Evolutionary conservation across 1,139 yeast species (phyloP).

Genomic region (Nakaseomyces bracarensis): DNA sequence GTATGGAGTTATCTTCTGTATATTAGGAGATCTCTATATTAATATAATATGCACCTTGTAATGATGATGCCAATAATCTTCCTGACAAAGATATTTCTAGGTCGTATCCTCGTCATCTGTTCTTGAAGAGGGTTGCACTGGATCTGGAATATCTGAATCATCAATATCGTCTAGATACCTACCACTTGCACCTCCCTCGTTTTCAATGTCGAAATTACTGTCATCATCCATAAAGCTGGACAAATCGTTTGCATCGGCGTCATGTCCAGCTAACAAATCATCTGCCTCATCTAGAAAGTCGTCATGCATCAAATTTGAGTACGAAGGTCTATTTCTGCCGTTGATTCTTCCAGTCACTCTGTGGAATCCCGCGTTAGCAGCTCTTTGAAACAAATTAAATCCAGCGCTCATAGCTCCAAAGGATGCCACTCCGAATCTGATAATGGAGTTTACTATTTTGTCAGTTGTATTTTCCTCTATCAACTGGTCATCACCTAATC

Average conservation of each 20-base stretch:
- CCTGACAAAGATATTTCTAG: not conserved
- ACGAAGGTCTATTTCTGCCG: slow-evolving; percentile 24
- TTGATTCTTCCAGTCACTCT: slow-evolving; percentile 17
- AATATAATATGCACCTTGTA: not conserved
- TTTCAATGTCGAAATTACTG: slow-evolving; percentile 29
- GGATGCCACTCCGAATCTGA: slow-evolving; percentile 48
- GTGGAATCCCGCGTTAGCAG: slow-evolving; percentile 11
- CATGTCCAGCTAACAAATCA: slow-evolving; percentile 32
- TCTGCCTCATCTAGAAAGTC: slow-evolving; percentile 32
- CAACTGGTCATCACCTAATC: slow-evolving; percentile 66
- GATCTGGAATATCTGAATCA: slow-evolving; percentile 3
- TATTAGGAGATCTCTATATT: not conserved
- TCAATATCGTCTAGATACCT: not conserved
- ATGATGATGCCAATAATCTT: not conserved
- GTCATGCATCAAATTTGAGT: slow-evolving; percentile 29
- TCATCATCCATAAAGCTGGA: slow-evolving; percentile 28
- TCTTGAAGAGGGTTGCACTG: slow-evolving; percentile 14
- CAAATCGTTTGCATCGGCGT: slow-evolving; percentile 32
- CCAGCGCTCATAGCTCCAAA: slow-evolving; percentile 29
- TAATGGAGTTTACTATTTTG: slow-evolving; percentile 51
- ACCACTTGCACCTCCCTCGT: slow-evolving; percentile 7
- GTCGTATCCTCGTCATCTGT: slow-evolving; percentile 9
- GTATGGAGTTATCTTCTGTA: no score
- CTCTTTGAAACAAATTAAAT: slow-evolving; percentile 16
- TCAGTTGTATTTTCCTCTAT: slow-evolving; percentile 63